Conservation (phyloP, 2,329 filamentous ascomycete species). For the Diaporthe helianthi region DNA sequence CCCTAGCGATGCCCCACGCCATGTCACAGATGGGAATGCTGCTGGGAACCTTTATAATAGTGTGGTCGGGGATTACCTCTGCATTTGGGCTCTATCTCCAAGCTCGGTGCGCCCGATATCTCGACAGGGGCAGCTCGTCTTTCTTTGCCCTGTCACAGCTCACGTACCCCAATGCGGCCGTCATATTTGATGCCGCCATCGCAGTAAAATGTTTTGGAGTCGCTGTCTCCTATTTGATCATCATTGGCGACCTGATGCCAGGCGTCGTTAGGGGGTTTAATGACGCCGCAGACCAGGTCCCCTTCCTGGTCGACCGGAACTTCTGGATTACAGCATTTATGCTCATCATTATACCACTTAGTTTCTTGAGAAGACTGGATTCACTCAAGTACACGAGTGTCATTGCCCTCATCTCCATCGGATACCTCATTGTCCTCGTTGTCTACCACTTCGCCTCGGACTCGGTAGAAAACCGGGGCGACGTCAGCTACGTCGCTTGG, state of each 20-base stretch:
- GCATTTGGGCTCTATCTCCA: constrained; percentile 96
- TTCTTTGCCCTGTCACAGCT: constrained; percentile 98
- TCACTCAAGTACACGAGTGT: constrained; percentile 98
- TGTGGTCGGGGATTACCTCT: constrained; percentile 89
- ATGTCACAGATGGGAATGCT: constrained; percentile 95
- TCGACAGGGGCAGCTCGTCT: constrained; percentile 86
- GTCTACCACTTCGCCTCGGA: constrained; percentile 91
- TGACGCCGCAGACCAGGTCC: constrained; percentile 64
- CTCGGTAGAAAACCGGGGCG: constrained; percentile 73
- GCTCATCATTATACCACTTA: constrained; percentile 92
- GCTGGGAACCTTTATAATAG: constrained; percentile 80
- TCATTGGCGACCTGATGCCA: constrained; percentile 98
- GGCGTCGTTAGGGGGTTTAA: constrained; percentile 87
- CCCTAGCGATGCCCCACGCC: constrained; percentile 93
- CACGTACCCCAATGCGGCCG: constrained; percentile 94
- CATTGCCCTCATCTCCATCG: constrained; percentile 88
- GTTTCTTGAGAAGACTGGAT: constrained; percentile 88
- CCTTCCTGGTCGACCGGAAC: constrained; percentile 85
- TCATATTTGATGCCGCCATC: constrained; percentile 94
- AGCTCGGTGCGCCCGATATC: constrained; percentile 88
- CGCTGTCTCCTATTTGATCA: constrained; percentile 96
- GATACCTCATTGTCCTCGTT: constrained; percentile 90
- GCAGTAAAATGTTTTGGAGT: constrained; percentile 98
- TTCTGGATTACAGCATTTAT: constrained; percentile 99
- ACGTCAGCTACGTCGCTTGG: constrained; percentile 78